Evolutionary conservation across 2,329 filamentous ascomycete species (phyloP).

Genomic region (Pezicula radicicola): DNA sequence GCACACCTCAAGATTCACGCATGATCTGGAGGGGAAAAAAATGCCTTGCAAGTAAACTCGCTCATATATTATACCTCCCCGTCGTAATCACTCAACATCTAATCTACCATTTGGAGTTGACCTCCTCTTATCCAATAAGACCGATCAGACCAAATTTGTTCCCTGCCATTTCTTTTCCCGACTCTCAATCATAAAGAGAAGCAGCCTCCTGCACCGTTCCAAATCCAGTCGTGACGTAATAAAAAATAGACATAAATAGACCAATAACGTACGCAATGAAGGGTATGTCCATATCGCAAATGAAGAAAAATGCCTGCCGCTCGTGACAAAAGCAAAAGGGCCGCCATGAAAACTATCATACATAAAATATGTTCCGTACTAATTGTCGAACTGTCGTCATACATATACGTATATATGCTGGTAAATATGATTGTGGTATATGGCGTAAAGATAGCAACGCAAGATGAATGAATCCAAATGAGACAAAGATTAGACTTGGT

Average conservation of each 20-base stretch:
- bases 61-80: too few relatives aligned
- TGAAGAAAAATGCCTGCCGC: not conserved
- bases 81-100: too few relatives aligned
- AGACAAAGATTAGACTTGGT: not conserved
- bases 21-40: too few relatives aligned
- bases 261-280: not conserved
- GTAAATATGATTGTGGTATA: not conserved
- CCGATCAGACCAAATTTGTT: too few relatives aligned
- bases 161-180: too few relatives aligned
- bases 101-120: too few relatives aligned
- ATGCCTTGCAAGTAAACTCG: too few relatives aligned
- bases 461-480: not conserved
- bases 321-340: not conserved
- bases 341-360: not conserved
- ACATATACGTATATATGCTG: not conserved
- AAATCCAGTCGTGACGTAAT: not conserved
- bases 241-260: not conserved
- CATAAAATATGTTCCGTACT: not conserved
- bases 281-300: not conserved
- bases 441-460: not conserved
- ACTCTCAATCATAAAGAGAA: too few relatives aligned
- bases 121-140: too few relatives aligned
- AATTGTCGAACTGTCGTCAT: not conserved
- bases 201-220: too few relatives aligned
- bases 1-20: too few relatives aligned